Conservation (phyloP, 1,284 basidiomycete genomes). For the Phylloboletellus chloephorus region DNA sequence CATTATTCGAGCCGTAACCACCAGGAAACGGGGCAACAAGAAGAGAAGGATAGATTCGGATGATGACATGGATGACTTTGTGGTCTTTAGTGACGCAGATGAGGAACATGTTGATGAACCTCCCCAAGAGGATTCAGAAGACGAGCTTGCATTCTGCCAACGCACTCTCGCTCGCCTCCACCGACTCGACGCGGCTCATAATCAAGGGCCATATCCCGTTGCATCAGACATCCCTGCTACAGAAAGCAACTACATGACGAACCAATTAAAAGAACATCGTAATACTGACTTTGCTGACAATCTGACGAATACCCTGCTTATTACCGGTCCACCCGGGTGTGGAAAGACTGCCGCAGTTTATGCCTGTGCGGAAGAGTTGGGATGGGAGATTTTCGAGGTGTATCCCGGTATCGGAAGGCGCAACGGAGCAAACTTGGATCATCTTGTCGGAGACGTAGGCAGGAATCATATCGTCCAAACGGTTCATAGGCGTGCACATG, state of each 20-base stretch:
- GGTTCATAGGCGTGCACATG: slow-evolving; percentile 12
- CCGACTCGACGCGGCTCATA: slow-evolving; percentile 3
- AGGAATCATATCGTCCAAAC: slow-evolving; percentile 79
- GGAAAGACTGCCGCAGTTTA: slow-evolving; percentile 94
- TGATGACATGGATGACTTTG: slow-evolving; percentile 48
- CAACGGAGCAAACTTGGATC: slow-evolving; percentile 72
- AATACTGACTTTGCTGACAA: slow-evolving; percentile 37
- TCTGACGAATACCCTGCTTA: slow-evolving; percentile 80
- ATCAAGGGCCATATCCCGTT: slow-evolving; percentile 15
- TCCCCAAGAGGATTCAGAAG: slow-evolving; percentile 33
- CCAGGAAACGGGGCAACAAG: slow-evolving; percentile 42
- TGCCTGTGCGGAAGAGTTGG: slow-evolving; percentile 88
- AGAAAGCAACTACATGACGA: slow-evolving; percentile 10
- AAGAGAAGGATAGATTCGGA: slow-evolving; percentile 47
- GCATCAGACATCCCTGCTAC: slow-evolving; percentile 16
- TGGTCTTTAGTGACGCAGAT: slow-evolving; percentile 43
- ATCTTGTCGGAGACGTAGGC: slow-evolving; percentile 87
- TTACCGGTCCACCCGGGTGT: slow-evolving; percentile 76
- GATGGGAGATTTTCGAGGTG: slow-evolving; percentile 96
- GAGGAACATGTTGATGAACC: slow-evolving; percentile 36
- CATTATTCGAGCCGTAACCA: slow-evolving; percentile 46
- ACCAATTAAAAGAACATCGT: slow-evolving; percentile 4
- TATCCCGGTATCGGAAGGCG: slow-evolving; percentile 92
- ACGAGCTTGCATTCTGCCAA: slow-evolving; percentile 31
- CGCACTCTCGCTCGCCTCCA: slow-evolving; percentile 20